Evolutionary conservation across 495 filamentous ascomycete species (phyloP).

Genomic region (Echria macrotheca): DNA sequence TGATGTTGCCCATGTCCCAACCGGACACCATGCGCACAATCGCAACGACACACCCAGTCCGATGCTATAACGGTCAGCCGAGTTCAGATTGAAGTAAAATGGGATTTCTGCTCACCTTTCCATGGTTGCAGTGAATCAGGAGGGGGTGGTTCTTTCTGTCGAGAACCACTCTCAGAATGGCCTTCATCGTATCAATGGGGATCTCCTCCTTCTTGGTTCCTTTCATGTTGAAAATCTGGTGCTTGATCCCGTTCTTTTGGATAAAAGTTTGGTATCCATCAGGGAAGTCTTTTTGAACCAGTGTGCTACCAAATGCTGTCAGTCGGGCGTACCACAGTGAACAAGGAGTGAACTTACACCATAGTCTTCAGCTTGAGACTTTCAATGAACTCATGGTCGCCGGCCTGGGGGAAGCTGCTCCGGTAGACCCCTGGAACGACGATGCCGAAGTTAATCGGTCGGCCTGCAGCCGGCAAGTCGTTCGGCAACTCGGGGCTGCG

Average conservation of each 20-base stretch:
- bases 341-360: constrained; percentile 47
- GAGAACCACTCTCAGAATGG: constrained; percentile 59
- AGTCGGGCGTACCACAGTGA: constrained; percentile 1
- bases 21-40: constrained; percentile 61
- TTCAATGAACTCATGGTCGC: constrained; percentile 60
- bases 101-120: constrained; percentile 60
- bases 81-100: no score
- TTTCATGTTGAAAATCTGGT: constrained; percentile 63
- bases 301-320: constrained; percentile 48
- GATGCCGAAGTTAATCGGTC: constrained; percentile 61
- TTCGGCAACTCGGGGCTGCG: constrained; percentile 1
- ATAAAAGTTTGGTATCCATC: constrained; percentile 57
- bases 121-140: constrained; percentile 84
- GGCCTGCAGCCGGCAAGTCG: constrained; percentile 20
- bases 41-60: constrained; percentile 75
- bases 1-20: constrained; percentile 50
- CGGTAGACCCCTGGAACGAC: constrained; percentile 66
- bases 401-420: constrained; percentile 63
- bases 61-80: constrained; percentile 50
- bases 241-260: constrained; percentile 54
- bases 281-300: constrained; percentile 62
- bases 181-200: constrained; percentile 54
- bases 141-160: constrained; percentile 66
- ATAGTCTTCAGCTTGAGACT: constrained; percentile 65
- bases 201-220: constrained; percentile 70